Conservation (phyloP, 2,329 filamentous ascomycete genomes). For the Clonostachys byssicola region DNA sequence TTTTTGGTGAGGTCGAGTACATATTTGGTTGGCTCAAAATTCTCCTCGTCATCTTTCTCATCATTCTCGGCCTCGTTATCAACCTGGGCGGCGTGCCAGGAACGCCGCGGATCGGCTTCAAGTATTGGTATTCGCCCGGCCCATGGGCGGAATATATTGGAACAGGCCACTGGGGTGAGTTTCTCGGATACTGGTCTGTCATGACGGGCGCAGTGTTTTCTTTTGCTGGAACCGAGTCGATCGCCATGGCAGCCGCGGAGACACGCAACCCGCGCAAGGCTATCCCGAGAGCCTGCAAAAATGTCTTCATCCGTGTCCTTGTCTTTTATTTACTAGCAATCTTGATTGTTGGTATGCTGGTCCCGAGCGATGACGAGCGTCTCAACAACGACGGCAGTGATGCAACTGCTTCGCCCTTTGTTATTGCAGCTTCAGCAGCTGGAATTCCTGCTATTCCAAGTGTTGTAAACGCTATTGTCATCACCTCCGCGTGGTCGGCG, state of each 20-base stretch:
- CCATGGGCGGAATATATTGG: slow-evolving; percentile 64
- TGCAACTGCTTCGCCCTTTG: slow-evolving; percentile 56
- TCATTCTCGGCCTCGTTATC: slow-evolving; percentile 58
- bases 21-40: slow-evolving; percentile 51
- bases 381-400: slow-evolving; percentile 39
- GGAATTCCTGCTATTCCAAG: slow-evolving; percentile 64
- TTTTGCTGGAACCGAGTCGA: slow-evolving; percentile 60
- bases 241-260: slow-evolving; percentile 60
- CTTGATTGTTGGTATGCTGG: slow-evolving; percentile 66
- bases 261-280: slow-evolving; percentile 57
- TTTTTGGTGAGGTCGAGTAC: slow-evolving; percentile 57
- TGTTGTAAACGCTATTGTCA: slow-evolving; percentile 73
- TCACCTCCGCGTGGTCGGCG: slow-evolving; percentile 67
- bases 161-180: slow-evolving; percentile 21
- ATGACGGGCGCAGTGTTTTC: slow-evolving; percentile 63
- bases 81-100: slow-evolving; percentile 59
- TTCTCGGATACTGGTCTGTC: slow-evolving; percentile 51
- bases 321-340: slow-evolving; percentile 68
- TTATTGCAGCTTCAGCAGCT: slow-evolving; percentile 67
- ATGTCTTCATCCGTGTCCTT: slow-evolving; percentile 69
- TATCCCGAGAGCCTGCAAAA: slow-evolving; percentile 67
- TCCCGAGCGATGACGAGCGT: slow-evolving; percentile 53
- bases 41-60: slow-evolving; percentile 56
- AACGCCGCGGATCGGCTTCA: slow-evolving; percentile 56
- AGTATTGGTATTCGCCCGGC: slow-evolving; percentile 66